Conservation (phyloP, 2,329 filamentous ascomycete species). For the Aspergillus costaricaensis region DNA sequence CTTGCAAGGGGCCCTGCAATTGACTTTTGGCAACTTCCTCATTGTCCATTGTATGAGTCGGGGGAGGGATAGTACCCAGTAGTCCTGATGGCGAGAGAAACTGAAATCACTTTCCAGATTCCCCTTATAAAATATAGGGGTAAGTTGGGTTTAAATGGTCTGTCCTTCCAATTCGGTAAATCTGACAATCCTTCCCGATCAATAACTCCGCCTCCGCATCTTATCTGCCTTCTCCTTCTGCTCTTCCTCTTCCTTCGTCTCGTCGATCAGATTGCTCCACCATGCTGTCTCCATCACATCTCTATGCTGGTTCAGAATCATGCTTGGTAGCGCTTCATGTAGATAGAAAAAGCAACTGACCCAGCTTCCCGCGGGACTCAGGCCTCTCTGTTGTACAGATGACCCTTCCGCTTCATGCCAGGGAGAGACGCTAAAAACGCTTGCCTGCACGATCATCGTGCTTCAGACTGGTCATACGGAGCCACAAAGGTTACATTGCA, state of each 20-base stretch:
- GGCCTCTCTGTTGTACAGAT: not conserved
- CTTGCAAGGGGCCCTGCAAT: not conserved
- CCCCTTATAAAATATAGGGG: not conserved
- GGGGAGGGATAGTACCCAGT: no score
- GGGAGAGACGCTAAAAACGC: not conserved
- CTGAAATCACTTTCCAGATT: not conserved
- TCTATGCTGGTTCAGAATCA: not conserved
- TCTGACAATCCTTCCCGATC: not conserved
- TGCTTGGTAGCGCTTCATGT: not conserved
- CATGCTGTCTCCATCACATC: not conserved
- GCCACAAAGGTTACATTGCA: conserved; percentile 7
- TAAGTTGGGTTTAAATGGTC: no score
- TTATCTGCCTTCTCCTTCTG: not conserved
- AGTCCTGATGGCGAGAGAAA: not conserved
- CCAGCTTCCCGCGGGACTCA: not conserved
- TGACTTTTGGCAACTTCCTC: not conserved
- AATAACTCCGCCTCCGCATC: not conserved
- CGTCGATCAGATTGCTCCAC: not conserved
- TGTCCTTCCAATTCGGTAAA: no score
- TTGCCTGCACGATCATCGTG: not conserved
- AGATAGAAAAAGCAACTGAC: not conserved
- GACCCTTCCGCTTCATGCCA: not conserved
- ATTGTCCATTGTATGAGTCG: not conserved
- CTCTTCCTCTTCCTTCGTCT: not conserved
- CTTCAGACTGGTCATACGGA: not conserved